Base-by-base conservation (phyloP, 768 basidiomycete genomes). In the Leccinum obscurum region DNA sequence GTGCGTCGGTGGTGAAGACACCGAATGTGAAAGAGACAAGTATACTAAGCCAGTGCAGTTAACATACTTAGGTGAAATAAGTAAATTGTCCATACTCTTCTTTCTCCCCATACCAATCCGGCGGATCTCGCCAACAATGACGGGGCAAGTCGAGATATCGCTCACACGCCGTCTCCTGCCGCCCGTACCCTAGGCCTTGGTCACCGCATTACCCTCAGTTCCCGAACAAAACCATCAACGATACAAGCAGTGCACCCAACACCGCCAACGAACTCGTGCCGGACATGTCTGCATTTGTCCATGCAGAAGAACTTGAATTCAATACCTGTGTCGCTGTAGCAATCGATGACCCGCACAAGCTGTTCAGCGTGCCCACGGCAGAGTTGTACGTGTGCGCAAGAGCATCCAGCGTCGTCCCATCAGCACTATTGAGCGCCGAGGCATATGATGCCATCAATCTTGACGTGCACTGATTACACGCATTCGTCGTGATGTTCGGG, bases 381-480 rank as follows among this genome's bases (percentile, higher is more conserved):
- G 60, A 34, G 28, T 70, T 68, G 70, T 88, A 90, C 32, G 84
- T 82, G 57, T 74, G 57, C 61, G 75, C 61, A 55, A 89, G 76
- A 37, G 74, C 79, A 4, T 61, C 65, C 30, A 79, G 63, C 53
- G 61, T 68, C 52, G 67, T 72, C 55, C 63, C 73, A 74, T 71
- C 68, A 10, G 69, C 26, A 39, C 80, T 70, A 24, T 66, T 41
- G 53, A 87, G 69, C 7, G 83, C 81, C 5, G 68, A 58, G 8
- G 77, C 78, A 68, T 87, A 92, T 37, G 78, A 64, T 17, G 68
- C 71, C 81, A 93, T 81, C 10, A 90, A 61, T 62, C 71, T 78
- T 70, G 83, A 81, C 22, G 83, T 83, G 72, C 92, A 93, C 5
- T 78, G 59, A 3, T 84, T 87, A 70, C 92, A 93, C 15, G 83